Percentiles rank a stretch among this genome's conserved stretches.
Evolutionary conservation across 192 early-diverging fungal species (phyloP).

Genomic region (Backusella psychrophila): DNA sequence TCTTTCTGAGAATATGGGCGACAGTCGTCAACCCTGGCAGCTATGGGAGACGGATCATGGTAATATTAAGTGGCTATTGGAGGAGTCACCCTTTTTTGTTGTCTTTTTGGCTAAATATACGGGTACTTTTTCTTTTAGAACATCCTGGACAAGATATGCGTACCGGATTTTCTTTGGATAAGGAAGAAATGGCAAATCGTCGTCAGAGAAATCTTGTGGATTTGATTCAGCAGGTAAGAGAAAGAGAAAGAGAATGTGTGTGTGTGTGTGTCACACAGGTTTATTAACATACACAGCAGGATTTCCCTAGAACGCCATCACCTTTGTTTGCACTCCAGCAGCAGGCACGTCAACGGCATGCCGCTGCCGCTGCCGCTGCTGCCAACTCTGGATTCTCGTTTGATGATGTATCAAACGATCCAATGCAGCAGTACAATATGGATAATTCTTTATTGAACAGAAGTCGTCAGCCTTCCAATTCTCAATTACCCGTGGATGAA

Average conservation of each 20-base stretch:
- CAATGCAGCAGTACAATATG: slow-evolving; percentile 18
- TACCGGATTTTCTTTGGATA: slow-evolving; percentile 15
- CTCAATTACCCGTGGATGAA: background rate
- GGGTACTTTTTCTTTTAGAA: background rate
- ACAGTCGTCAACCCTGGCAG: slow-evolving; percentile 17
- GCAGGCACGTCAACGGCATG: slow-evolving; percentile 37
- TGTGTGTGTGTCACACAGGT: no score
- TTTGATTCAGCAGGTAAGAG: slow-evolving; percentile 36
- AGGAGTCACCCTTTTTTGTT: background rate
- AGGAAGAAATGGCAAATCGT: slow-evolving; percentile 15
- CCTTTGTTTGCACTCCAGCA: slow-evolving; percentile 47
- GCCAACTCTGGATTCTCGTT: background rate
- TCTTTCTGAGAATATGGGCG: background rate
- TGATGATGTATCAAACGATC: slow-evolving; percentile 15
- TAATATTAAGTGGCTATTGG: background rate
- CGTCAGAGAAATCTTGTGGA: slow-evolving; percentile 26
- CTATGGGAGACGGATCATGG: slow-evolving; percentile 17
- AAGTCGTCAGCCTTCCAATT: slow-evolving; percentile 6
- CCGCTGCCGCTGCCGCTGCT: background rate
- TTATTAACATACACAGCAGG: background rate
- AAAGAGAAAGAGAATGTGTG: background rate
- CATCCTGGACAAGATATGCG: slow-evolving; percentile 16
- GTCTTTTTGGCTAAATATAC: background rate
- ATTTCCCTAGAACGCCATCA: slow-evolving; percentile 59
- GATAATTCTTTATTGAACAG: background rate